Percentiles rank a stretch among this genome's conserved stretches.
These are phyloP conservation scores for Fabrea salina DNA, from an alignment of 169 alveolate species.

Conservation along the genomic window DNA sequence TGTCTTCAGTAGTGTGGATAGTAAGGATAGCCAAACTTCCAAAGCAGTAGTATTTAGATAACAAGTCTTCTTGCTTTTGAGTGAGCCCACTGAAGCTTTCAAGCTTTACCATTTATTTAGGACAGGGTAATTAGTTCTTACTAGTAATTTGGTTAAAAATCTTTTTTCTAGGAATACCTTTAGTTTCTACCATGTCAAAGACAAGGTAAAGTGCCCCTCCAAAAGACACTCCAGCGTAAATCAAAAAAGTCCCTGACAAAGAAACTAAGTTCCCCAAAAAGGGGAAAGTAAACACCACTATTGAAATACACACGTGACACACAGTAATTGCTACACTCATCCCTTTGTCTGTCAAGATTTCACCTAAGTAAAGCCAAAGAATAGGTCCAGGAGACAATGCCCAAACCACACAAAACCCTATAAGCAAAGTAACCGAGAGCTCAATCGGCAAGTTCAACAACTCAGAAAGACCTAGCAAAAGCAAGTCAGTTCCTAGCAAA, in stretches of 20 bases:
- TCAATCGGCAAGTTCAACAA: not conserved
- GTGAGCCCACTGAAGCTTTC: slow-evolving; percentile 24
- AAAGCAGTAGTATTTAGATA: slow-evolving; percentile 15
- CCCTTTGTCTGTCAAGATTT: not conserved
- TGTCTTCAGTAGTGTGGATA: not conserved
- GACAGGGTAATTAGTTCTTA: no score
- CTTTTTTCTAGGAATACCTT: no score
- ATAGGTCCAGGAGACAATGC: not conserved
- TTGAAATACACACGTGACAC: not conserved
- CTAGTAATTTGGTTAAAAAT: no score
- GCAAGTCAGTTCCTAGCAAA: not conserved
- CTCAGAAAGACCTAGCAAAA: not conserved
- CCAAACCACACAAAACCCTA: not conserved
- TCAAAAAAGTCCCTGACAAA: not conserved
- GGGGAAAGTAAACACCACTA: not conserved
- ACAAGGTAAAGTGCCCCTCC: not conserved
- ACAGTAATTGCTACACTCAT: slow-evolving; percentile 3
- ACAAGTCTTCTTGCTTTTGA: slow-evolving; percentile 14
- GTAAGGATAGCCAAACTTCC: slow-evolving; percentile 22
- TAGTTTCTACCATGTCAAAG: slow-evolving; percentile 7
- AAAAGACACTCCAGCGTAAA: not conserved
- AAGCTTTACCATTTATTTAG: slow-evolving; percentile 23
- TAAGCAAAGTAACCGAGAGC: not conserved
- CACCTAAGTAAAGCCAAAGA: not conserved
- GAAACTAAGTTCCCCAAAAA: not conserved